A percentile compares a stretch with the other conserved stretches of the same genome.
Conservation (phyloP, 2,329 filamentous ascomycete genomes). For the Dothidotthia symphoricarpi region DNA sequence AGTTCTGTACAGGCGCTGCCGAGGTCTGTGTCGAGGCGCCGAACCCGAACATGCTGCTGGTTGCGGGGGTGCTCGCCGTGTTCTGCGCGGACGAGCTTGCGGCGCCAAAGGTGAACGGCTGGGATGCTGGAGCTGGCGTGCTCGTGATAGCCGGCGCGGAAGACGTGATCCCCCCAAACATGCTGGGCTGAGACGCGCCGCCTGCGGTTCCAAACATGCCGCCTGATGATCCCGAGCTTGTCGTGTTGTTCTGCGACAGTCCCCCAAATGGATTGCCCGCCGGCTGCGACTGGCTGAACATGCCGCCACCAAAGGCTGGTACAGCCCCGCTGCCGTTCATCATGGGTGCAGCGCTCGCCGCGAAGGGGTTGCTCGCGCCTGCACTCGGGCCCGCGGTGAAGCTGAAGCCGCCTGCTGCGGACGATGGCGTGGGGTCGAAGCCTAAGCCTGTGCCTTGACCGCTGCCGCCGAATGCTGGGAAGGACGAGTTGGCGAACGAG, state of each 20-base stretch:
- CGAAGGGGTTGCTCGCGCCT: slow-evolving; percentile 23
- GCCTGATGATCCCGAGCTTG: slow-evolving; percentile 7
- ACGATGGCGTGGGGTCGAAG: slow-evolving; percentile 29
- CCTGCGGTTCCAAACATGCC: slow-evolving; percentile 19
- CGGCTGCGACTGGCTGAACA: slow-evolving; percentile 20
- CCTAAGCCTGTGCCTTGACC: slow-evolving; percentile 18
- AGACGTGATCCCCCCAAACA: slow-evolving; percentile 11
- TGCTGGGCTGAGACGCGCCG: slow-evolving; percentile 10
- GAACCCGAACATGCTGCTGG: slow-evolving; percentile 18
- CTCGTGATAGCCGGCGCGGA: slow-evolving; percentile 12
- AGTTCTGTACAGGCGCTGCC: slow-evolving; percentile 12
- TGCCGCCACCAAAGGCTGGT: slow-evolving; percentile 18
- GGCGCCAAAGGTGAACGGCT: slow-evolving; percentile 18
- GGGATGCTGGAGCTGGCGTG: slow-evolving; percentile 15
- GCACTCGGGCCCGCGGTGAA: slow-evolving; percentile 23
- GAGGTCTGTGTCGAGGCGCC: slow-evolving; percentile 10
- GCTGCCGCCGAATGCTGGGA: slow-evolving; percentile 31
- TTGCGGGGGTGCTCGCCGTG: slow-evolving; percentile 12
- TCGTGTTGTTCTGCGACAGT: slow-evolving; percentile 18
- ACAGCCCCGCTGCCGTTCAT: slow-evolving; percentile 22
- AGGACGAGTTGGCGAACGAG: slow-evolving; percentile 31
- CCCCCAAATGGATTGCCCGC: slow-evolving; percentile 22
- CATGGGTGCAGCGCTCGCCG: slow-evolving; percentile 13
- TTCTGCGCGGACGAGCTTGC: slow-evolving; percentile 13
- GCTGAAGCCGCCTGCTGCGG: slow-evolving; percentile 24